Evolutionary conservation across 2,329 filamentous ascomycete species (phyloP).

Genomic region (Arachnomyces sp.): DNA sequence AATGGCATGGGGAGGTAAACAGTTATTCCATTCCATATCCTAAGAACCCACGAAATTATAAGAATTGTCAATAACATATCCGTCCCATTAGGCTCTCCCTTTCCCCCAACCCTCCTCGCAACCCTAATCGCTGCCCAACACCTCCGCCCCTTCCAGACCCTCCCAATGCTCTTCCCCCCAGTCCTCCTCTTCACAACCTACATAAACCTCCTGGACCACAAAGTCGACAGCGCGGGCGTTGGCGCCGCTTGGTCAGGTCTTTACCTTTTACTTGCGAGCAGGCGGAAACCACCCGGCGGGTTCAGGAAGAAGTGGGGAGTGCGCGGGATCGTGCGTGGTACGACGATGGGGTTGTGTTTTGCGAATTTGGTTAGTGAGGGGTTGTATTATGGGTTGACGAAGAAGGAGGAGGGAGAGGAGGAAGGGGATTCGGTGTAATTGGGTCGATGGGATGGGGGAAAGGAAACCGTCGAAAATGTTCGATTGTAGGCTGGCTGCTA

Average conservation of each 20-base stretch:
- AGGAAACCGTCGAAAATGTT: background rate
- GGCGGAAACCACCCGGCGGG: slow-evolving; percentile 40
- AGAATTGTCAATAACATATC: slow-evolving; percentile 5
- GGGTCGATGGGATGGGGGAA: background rate
- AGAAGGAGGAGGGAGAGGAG: slow-evolving; percentile 33
- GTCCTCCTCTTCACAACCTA: slow-evolving; percentile 60
- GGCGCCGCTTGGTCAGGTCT: slow-evolving; percentile 59
- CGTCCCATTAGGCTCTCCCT: slow-evolving; percentile 48
- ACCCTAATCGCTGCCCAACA: slow-evolving; percentile 61
- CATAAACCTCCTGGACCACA: slow-evolving; percentile 56
- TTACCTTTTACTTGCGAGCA: slow-evolving; percentile 55
- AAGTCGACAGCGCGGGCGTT: slow-evolving; percentile 56
- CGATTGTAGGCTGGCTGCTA: background rate
- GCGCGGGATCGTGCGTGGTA: slow-evolving; percentile 38
- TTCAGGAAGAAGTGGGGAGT: slow-evolving; percentile 40
- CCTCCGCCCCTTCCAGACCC: slow-evolving; percentile 56
- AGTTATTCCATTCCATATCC: background rate
- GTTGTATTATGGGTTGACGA: slow-evolving; percentile 39
- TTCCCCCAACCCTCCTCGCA: slow-evolving; percentile 58
- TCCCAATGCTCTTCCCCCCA: slow-evolving; percentile 62
- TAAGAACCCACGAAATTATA: background rate
- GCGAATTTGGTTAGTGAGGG: slow-evolving; percentile 41
- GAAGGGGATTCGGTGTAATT: slow-evolving; percentile 21
- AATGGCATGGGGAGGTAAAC: slow-evolving; percentile 37
- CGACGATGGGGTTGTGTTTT: slow-evolving; percentile 39